Base-by-base conservation (phyloP, 2,329 filamentous ascomycete genomes). In the Colletotrichum aenigma region DNA sequence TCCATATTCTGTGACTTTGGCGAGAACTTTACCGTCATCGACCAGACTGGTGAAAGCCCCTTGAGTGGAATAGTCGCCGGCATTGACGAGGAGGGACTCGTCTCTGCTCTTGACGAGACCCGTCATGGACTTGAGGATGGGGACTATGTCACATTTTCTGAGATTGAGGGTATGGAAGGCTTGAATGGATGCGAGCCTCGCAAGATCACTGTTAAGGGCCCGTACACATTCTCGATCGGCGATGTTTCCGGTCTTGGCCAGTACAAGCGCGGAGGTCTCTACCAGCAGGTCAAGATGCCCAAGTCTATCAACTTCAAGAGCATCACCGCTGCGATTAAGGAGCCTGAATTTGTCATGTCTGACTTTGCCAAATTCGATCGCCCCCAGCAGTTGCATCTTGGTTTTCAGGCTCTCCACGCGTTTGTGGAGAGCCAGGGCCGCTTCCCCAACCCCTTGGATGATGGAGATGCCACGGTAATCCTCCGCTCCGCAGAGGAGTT, bases 301-400 rank as follows among this genome's bases (percentile, higher is more conserved):
- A 98, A 97, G 87, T 91, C 95, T 70, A 86, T 98, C 81, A 91
- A 97, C 83, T 99, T 98, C 86, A 95, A 98, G 87, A 89, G 92
- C 55, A 91, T 98, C 73, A 93, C 93, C 56, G 87, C 91, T 68
- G 92, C 98, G 76, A 86, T 98, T 72, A 95, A 95, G 85, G 94
- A 95, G 74, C 97, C 97, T 4, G 96, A 98, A 81, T 92, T 97
- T 78, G 87, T 98, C 81, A 92, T 98, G 76, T 98, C 97, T 26
- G 97, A 99, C 84, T 99, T 96, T 82, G 97, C 97, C 85, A 99
- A 99, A 85, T 98, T 98, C 79, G 97, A 98, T 84, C 94, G 97
- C 61, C 97, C 97, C 2, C 92, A 94, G 79, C 96, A 98, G 84
- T 91, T 99, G 28, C 97, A 99, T 83, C 88, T 97, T 76, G 97